Base-by-base conservation (phyloP, 2,329 filamentous ascomycete genomes). In the Penicillium sp. region DNA sequence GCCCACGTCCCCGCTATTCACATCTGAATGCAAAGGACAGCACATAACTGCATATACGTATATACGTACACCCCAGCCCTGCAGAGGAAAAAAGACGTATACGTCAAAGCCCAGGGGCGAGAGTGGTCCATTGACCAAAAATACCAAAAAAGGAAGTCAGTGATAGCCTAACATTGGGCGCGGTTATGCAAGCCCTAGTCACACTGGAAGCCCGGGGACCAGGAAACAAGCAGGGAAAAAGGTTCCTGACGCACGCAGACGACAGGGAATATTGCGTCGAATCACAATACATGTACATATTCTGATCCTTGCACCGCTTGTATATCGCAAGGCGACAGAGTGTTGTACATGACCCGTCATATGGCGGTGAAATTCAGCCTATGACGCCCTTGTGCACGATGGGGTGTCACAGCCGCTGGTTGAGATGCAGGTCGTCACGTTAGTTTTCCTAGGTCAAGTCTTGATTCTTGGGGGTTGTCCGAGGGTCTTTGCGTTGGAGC, bases 301-400 rank as follows among this genome's bases (percentile, higher is more conserved):
- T 29, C 2, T 16, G 14, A 37, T 27, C 26, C 54, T 43, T 29
- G 33, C n/a, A 21, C 4, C 22, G 8, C 19, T 11, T 22, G 35
- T 2, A 19, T 4, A n/a, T 39, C 39, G 39, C 19, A 45, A 46
- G 33, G 19, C 50, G n/a, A 33, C 21, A 37, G 24, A 39, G 33
- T 37, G 26, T 39, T 26, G 35, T 56, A 56, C 60, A 58, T 57
- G 66, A 70, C 61, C 45, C 63, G 68, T 71, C 68, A 71, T 58
- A 70, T 71, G 57, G 69, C 69, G 68, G 69, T 71, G 68, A 67
- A 68, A 57, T 60, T 24, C 22, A n/a, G 13, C 11, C 22, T 54
- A 57, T 57, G 49, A 56, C 49, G 51, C 45, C 7, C 16, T 26
- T 29, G 52, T 29, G 49, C 49, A 63, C 49, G 55, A 54, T 46